phyloP scores from a whole-genome alignment of 495 filamentous ascomycete species.

The Patellaria atrata region DNA sequence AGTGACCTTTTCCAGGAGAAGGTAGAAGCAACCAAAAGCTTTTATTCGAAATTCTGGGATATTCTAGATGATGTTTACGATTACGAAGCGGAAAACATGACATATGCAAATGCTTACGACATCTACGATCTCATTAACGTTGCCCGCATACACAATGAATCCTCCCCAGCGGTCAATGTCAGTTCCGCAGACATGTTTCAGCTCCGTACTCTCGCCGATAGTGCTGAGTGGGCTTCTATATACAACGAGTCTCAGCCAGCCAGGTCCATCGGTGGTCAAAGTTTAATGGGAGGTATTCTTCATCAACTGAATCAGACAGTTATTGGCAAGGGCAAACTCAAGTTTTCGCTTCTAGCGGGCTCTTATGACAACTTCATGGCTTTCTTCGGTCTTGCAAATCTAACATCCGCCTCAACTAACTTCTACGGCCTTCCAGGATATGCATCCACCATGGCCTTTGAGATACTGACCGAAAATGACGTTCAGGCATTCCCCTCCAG shows the following conservation, averaged over 20 bases:
- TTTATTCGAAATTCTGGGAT: conserved; percentile 6
- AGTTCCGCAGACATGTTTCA: conserved; percentile 4
- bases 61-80: conserved; percentile 3
- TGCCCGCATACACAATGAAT: conserved; percentile 4
- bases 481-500: conserved; percentile 24
- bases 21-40: conserved; percentile 4
- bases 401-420: conserved; percentile 19
- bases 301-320: conserved; percentile 33
- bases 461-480: conserved; percentile 34
- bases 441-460: conserved; percentile 40
- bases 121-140: conserved; percentile 7
- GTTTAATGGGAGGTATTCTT: conserved; percentile 19
- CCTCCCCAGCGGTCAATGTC: conserved; percentile 1
- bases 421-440: conserved; percentile 40
- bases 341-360: conserved; percentile 27
- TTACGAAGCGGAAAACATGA: conserved; percentile 2
- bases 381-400: conserved; percentile 38
- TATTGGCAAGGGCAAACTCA: conserved; percentile 24
- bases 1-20: conserved; percentile 4
- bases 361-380: conserved; percentile 37
- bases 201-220: conserved; percentile 6
- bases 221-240: conserved; percentile 4
- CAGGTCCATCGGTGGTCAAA: conserved; percentile 5
- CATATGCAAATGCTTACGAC: conserved; percentile 7
- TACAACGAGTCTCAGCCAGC: conserved; percentile 2